A percentile compares a stretch with the other conserved stretches of the same genome.
Conservation (phyloP, 163 green algal genomes). For the Chloroidium sp. region DNA sequence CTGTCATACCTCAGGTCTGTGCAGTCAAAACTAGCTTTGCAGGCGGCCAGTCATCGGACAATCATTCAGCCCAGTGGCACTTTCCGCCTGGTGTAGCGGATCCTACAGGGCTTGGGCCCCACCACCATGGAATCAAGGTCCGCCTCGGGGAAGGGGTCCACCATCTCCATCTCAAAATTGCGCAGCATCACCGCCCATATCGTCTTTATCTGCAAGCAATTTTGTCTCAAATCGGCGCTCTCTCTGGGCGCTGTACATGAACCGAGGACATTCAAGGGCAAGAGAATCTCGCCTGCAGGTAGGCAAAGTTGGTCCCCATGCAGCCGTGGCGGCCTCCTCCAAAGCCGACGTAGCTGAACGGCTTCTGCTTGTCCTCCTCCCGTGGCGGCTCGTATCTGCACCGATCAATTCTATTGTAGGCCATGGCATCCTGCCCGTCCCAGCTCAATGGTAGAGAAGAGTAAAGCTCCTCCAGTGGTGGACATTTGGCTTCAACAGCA, state of each 20-base stretch:
- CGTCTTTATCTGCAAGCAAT: constrained; percentile 80
- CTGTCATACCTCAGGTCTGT: no score
- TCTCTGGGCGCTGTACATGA: neutral
- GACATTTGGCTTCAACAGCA: no score
- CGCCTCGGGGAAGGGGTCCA: constrained; percentile 83
- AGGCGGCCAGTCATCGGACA: no score
- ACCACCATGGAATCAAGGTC: constrained; percentile 96
- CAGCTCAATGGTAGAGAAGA: no score
- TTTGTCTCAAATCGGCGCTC: no score
- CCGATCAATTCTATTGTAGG: no score
- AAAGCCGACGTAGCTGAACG: constrained; percentile 92
- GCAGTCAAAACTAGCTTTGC: no score
- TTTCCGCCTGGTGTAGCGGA: constrained; percentile 72
- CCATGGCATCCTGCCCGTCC: no score
- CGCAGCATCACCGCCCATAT: constrained; percentile 90
- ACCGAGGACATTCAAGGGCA: neutral
- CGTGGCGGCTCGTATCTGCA: constrained; percentile 28
- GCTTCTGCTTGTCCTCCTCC: constrained; percentile 82
- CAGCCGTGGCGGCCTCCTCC: constrained; percentile 91
- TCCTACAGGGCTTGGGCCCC: constrained; percentile 76
- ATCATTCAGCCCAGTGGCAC: neutral
- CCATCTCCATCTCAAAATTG: constrained; percentile 94
- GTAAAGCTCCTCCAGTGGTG: no score
- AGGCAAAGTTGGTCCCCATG: constrained; percentile 96
- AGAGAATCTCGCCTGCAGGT: constrained; percentile 54